These are phyloP conservation scores for Penicillium brasilianum DNA, from an alignment of 2,329 filamentous ascomycete species.

Conservation along the genomic window DNA sequence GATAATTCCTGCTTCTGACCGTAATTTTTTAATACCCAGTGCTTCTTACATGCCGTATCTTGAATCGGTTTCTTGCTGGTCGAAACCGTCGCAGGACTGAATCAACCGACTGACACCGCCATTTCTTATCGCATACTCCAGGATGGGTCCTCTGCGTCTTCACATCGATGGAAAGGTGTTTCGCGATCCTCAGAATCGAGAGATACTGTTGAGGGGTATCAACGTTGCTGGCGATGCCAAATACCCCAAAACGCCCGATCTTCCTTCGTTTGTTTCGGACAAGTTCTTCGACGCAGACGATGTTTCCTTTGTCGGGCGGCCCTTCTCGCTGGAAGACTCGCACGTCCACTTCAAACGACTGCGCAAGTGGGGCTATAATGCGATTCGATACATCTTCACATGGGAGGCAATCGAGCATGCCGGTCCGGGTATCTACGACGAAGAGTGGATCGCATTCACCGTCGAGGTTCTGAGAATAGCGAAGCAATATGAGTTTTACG, in stretches of 20 bases:
- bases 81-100: not conserved
- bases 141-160: conserved; percentile 76
- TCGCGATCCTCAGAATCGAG: conserved; percentile 77
- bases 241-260: conserved; percentile 78
- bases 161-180: conserved; percentile 86
- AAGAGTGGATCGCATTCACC: conserved; percentile 90
- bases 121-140: not conserved
- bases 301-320: conserved; percentile 84
- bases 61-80: no score
- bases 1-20: not conserved
- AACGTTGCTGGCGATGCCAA: conserved; percentile 93
- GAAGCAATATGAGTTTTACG: conserved; percentile 88
- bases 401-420: conserved; percentile 98
- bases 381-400: conserved; percentile 94
- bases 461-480: conserved; percentile 82
- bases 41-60: not conserved
- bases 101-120: not conserved
- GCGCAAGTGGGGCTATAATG: conserved; percentile 91
- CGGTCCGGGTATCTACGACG: conserved; percentile 89
- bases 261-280: conserved; percentile 77
- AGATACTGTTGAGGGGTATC: conserved; percentile 89
- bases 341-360: conserved; percentile 84
- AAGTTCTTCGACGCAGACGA: conserved; percentile 92
- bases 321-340: conserved; percentile 82
- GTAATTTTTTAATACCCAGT: not conserved